phyloP scores from a whole-genome alignment of 352 stramenopile species.

The Phytopythium litorale region DNA sequence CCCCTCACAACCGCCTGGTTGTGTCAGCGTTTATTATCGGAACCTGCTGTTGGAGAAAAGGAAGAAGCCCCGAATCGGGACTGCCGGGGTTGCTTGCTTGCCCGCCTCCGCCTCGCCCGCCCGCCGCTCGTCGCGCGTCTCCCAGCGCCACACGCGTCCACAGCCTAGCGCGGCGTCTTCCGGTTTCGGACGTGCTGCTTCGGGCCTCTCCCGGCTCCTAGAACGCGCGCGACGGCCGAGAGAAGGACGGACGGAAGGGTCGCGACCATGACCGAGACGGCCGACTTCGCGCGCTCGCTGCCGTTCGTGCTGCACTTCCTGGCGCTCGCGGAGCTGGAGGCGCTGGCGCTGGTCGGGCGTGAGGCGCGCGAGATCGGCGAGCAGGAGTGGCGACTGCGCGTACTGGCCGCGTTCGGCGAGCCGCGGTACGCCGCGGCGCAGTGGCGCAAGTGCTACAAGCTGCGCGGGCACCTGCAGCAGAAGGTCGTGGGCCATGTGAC shows the following conservation, averaged over 20 bases:
- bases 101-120: background rate
- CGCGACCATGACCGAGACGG: background rate
- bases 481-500: slow-evolving; percentile 56
- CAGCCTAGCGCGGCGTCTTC: background rate
- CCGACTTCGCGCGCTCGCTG: slow-evolving; percentile 20
- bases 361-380: slow-evolving; percentile 46
- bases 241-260: background rate
- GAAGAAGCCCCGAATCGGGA: background rate
- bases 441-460: slow-evolving; percentile 63
- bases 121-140: background rate
- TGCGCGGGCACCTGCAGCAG: slow-evolving; percentile 58
- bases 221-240: background rate
- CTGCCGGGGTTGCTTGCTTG: background rate
- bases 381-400: slow-evolving; percentile 57
- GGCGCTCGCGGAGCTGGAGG: slow-evolving; percentile 33
- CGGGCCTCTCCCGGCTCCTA: background rate
- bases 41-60: background rate
- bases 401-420: slow-evolving; percentile 43
- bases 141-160: background rate
- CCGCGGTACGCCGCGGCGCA: slow-evolving; percentile 44
- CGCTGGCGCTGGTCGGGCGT: slow-evolving; percentile 39
- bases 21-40: background rate
- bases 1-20: background rate
- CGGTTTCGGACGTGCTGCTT: background rate
- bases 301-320: slow-evolving; percentile 58